Percentiles rank a stretch among this genome's conserved stretches.
Evolutionary conservation across 2,329 filamentous ascomycete genomes (phyloP).

Genomic region (Alternaria triticina): DNA sequence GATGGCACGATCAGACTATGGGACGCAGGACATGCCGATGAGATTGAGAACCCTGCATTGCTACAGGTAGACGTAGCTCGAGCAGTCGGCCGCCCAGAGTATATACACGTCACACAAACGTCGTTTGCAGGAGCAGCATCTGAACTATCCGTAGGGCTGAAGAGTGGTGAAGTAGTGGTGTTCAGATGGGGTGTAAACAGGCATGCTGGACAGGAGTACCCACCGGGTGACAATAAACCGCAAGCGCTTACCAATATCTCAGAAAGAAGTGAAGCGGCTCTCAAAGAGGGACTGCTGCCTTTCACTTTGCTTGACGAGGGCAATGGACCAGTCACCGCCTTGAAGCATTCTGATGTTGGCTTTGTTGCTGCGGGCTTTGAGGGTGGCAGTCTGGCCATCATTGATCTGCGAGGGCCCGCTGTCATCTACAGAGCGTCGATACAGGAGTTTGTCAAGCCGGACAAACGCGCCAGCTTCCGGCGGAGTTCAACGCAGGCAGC

Average conservation of each 20-base stretch:
- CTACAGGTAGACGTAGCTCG: conserved; percentile 87
- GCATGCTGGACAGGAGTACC: conserved; percentile 69
- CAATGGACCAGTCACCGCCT: conserved; percentile 77
- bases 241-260: conserved; percentile 73
- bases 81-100: conserved; percentile 78
- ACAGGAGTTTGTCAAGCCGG: conserved; percentile 75
- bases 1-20: conserved; percentile 92
- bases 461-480: conserved; percentile 76
- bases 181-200: conserved; percentile 89
- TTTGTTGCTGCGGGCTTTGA: conserved; percentile 90
- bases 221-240: conserved; percentile 56
- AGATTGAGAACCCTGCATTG: conserved; percentile 83
- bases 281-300: conserved; percentile 84
- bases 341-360: conserved; percentile 89
- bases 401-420: conserved; percentile 86
- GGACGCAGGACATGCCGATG: conserved; percentile 90
- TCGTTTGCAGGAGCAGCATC: conserved; percentile 81
- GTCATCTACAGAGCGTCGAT: conserved; percentile 80
- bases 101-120: conserved; percentile 78
- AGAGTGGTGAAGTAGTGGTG: conserved; percentile 81
- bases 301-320: conserved; percentile 82
- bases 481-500: conserved; percentile 59
- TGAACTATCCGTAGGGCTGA: conserved; percentile 83
- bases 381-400: conserved; percentile 77
- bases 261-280: conserved; percentile 70